Evolutionary conservation across 2,329 filamentous ascomycete species (phyloP).

Genomic region (Dothideomycetes sp.): DNA sequence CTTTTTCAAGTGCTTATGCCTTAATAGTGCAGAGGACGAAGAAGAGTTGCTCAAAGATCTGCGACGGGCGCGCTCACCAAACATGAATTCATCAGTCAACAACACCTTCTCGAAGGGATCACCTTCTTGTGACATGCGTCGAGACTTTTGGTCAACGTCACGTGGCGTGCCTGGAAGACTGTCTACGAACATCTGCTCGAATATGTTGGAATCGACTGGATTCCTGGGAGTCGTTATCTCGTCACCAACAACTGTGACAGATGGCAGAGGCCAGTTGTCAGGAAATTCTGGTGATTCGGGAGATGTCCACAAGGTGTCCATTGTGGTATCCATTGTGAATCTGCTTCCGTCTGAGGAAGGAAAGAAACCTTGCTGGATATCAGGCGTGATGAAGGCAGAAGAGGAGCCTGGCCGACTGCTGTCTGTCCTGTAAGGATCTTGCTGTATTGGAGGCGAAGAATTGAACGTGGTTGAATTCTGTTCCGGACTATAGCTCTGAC

Average conservation of each 20-base stretch:
- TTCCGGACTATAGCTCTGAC: neutral
- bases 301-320: slow-evolving; percentile 8
- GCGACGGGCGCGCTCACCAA: neutral
- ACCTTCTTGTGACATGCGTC: slow-evolving; percentile 5
- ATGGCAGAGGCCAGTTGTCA: slow-evolving; percentile 15
- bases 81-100: slow-evolving; percentile 5
- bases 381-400: slow-evolving; percentile 9
- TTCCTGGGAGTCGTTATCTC: slow-evolving; percentile 16
- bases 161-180: slow-evolving; percentile 20
- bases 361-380: slow-evolving; percentile 7
- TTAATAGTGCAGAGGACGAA: neutral
- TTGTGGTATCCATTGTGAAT: slow-evolving; percentile 11
- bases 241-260: slow-evolving; percentile 2
- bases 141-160: slow-evolving; percentile 1
- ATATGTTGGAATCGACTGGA: slow-evolving; percentile 23
- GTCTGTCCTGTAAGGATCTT: no score
- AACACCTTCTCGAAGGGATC: slow-evolving; percentile 11
- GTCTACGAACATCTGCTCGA: slow-evolving; percentile 26
- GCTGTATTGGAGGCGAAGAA: no score
- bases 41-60: slow-evolving; percentile 1
- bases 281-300: slow-evolving; percentile 4
- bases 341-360: slow-evolving; percentile 6
- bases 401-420: no score
- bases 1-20: neutral
- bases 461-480: neutral